Conservation (phyloP, 257 asterid genomes). For the Knoxia roxburghii region DNA sequence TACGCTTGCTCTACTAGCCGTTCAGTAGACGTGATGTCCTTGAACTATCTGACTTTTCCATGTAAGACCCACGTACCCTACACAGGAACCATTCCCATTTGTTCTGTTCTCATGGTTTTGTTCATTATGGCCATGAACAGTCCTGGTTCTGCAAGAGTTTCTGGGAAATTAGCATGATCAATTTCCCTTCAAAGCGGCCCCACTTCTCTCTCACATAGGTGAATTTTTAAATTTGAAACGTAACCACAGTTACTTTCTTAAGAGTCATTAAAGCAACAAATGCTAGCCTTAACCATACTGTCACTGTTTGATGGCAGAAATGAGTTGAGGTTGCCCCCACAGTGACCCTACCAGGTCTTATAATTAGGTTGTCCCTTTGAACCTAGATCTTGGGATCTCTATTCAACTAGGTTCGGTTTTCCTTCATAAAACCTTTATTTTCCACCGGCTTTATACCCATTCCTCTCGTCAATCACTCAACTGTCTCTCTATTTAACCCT, state of each 20-base stretch:
- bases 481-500: neutral
- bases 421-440: neutral
- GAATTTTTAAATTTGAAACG: neutral
- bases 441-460: neutral
- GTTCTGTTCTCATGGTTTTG: too few relatives aligned
- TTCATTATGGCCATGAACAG: too few relatives aligned
- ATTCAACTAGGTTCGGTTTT: neutral
- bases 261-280: neutral
- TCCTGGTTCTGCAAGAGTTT: too few relatives aligned
- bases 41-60: too few relatives aligned
- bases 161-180: neutral
- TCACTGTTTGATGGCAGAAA: neutral
- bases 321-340: neutral
- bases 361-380: neutral
- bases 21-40: too few relatives aligned
- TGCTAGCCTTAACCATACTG: neutral
- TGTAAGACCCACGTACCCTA: too few relatives aligned
- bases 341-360: neutral
- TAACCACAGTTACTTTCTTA: neutral
- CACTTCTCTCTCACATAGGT: neutral
- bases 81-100: too few relatives aligned
- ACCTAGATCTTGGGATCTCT: conserved; percentile 2
- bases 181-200: neutral
- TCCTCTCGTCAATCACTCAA: neutral
- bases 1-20: too few relatives aligned